These are phyloP conservation scores for Saururus chinensis DNA, from an alignment of 164 flowering plant species.

Conservation along the genomic window DNA sequence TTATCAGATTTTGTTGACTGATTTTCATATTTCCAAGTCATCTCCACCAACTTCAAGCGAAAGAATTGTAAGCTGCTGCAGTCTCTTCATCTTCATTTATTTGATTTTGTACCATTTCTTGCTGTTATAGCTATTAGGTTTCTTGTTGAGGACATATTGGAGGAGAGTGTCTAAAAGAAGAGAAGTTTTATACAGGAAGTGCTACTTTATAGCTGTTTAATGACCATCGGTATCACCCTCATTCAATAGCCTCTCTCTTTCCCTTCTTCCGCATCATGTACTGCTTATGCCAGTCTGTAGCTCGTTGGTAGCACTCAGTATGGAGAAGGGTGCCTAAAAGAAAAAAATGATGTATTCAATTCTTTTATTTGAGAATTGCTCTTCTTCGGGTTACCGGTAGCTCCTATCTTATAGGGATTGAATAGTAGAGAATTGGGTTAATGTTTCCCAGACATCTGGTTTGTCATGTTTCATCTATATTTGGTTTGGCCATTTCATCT, in stretches of 20 bases:
- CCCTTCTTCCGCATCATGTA: not conserved
- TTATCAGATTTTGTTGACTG: conserved; percentile 35
- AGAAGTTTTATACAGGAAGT: not conserved
- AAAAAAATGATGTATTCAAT: not conserved
- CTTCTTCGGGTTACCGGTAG: no score
- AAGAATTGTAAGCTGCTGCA: conserved; percentile 41
- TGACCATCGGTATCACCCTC: no score
- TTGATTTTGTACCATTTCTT: not conserved
- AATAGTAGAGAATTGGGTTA: no score
- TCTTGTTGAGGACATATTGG: not conserved
- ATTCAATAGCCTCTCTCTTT: not conserved
- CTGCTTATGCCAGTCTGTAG: not conserved
- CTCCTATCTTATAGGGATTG: no score
- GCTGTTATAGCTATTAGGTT: not conserved
- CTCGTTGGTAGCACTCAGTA: not conserved
- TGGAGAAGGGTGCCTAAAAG: not conserved
- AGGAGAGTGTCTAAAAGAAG: not conserved
- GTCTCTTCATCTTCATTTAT: not conserved
- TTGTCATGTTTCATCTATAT: no score
- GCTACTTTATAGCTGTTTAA: no score
- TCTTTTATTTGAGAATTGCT: no score
- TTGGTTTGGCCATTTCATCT: no score
- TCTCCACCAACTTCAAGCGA: conserved; percentile 22
- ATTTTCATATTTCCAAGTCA: conserved; percentile 45
- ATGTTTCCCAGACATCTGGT: no score